Evolutionary conservation across 768 basidiomycete genomes (phyloP).

Genomic region (Podaxis mareebaensis): DNA sequence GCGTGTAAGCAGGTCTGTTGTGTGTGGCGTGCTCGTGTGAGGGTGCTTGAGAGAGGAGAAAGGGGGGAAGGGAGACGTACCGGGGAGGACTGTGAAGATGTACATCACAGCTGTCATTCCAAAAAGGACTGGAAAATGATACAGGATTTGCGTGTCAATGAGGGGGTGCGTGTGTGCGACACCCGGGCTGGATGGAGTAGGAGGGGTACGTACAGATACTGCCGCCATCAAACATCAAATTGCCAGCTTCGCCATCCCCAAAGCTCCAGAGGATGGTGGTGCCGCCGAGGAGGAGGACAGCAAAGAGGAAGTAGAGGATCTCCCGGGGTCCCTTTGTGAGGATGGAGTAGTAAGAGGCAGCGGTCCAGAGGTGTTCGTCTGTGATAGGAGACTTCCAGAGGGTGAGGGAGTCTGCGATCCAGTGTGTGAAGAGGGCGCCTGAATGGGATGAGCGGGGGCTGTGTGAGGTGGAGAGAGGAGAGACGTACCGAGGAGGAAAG

Average conservation of each 20-base stretch:
- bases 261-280: constrained; percentile 77
- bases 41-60: neutral
- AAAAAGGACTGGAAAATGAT: constrained; percentile 62
- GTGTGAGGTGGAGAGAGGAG: neutral
- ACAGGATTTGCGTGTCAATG: constrained; percentile 1
- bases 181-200: neutral
- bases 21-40: constrained; percentile 7
- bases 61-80: constrained; percentile 41
- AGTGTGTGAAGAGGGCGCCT: constrained; percentile 86
- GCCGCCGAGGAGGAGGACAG: constrained; percentile 58
- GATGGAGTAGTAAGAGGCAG: constrained; percentile 80
- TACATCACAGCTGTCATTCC: constrained; percentile 72
- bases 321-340: constrained; percentile 64
- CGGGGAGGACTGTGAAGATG: constrained; percentile 74
- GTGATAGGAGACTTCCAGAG: constrained; percentile 87
- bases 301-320: constrained; percentile 57
- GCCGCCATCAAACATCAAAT: constrained; percentile 90
- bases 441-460: constrained; percentile 12
- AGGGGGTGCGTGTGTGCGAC: neutral
- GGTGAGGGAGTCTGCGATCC: constrained; percentile 91
- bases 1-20: constrained; percentile 54
- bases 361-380: constrained; percentile 82
- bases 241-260: constrained; percentile 73
- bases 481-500: constrained; percentile 48
- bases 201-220: constrained; percentile 69